Base-by-base conservation (phyloP, 352 stramenopile genomes). In the Globisporangium takayamanum region DNA sequence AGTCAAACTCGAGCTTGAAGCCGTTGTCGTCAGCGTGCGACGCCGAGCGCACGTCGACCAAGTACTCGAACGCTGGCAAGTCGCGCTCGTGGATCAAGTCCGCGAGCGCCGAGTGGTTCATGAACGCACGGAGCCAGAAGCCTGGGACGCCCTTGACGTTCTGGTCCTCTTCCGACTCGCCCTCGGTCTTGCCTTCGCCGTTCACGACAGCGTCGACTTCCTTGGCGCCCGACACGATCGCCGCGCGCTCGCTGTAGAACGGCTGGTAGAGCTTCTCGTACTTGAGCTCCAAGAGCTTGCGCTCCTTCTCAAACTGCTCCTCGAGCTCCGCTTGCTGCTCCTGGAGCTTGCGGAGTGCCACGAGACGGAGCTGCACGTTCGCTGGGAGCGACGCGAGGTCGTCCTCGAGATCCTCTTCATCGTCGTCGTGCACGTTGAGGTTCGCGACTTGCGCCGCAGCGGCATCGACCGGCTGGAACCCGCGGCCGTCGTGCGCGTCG, bases 261-360 rank as follows among this genome's bases (percentile, higher is more conserved):
- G 81, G 84, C 70, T 92, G 80, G 69, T 94, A 94, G 14, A 91
- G 73, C 69, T 90, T 92, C 68, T 94, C 82, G 62, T 94, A 94
- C 71, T 94, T 94, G 53, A 94, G 80, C 69, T 94, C 82, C 18
- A 94, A 69, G 48, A 66, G 53, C 66, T 88, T 87, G 58, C 82
- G 84, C 65, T 94, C 82, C 69, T 90, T 91, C 69, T 94, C 82
- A 50, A 94, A 94, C 67, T 89, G 64, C 61, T 89, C 82, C 56
- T 94, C 82, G 39, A 94, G 64, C 58, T 80, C 73, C 7, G 76
- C 76, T 59, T 94, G 84, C 47, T 84, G 64, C 60, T 94, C 80
- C 69, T 84, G 79, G n/a, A 92, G 69, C 68, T 78, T 80, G n/a
- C 80, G 80, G 39, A 92, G 69, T 33, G 78, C 79, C 11, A 74